Base-by-base conservation (phyloP, 495 filamentous ascomycete genomes). In the Cercophora newfieldiana region DNA sequence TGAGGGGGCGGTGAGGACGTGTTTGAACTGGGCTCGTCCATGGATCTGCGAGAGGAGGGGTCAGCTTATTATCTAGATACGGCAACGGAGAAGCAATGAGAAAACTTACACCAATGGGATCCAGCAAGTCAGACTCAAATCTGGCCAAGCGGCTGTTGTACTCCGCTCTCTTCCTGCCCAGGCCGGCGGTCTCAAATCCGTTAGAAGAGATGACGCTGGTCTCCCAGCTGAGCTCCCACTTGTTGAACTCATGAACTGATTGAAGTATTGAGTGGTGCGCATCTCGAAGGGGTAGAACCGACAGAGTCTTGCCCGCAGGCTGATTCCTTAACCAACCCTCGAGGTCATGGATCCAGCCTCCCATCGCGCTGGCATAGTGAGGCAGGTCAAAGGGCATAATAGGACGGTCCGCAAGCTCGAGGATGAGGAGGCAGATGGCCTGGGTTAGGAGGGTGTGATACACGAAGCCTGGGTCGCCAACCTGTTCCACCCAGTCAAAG, bases 21-120 rank as follows among this genome's bases (percentile, higher is more conserved):
- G 96, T 74, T 95, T 97, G 82, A 92, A 99, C 79, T 97, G 96
- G 25, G 91, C 91, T 66, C 95, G 87, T 72, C 91, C 91, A 30
- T 92, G 93, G 28, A 97, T 82, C 90, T 95, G 66, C 33, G 31
- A n/a, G 25, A 10, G 37, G 31, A n/a, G 25, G 19, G 37, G 37
- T 44, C 10, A 44, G 37, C 12, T 50, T 1, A 51, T 56, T 50
- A 62, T 56, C 25, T 22, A 1, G 19, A 30, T 7, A 14, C 1
- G 14, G 18, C 19, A 68, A 28, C 55, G 14, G 50, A 7, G 24
- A 24, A 12, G 6, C 33, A 30, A 37, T 29, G 44, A 30, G 25
- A 65, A 14, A 26, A 83, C 88, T 79, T 85, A 96, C 88, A 54
- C 94, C 93, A 22, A 85, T 85, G 62, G 91, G 70, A 75, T 98